Percentiles rank a stretch among this genome's conserved stretches.
Evolutionary conservation across 208 protist genomes (phyloP).

Genomic region (Naegleria gruberi): DNA sequence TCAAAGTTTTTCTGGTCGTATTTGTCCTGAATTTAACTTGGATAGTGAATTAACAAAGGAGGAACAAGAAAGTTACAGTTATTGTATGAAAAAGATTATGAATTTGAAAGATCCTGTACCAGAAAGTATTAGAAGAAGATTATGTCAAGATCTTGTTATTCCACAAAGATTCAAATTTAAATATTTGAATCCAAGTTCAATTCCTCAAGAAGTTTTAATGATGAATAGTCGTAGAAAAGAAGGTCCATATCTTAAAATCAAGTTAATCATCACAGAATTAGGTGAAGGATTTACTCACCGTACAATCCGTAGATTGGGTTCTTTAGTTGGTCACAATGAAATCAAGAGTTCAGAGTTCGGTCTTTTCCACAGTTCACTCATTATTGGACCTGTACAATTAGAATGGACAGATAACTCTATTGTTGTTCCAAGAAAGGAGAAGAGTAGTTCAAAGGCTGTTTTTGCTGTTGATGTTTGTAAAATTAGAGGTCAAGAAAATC

Average conservation of each 20-base stretch:
- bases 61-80: background rate
- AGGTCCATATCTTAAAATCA: constrained; percentile 3
- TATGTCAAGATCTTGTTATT: background rate
- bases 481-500: background rate
- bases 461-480: background rate
- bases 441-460: background rate
- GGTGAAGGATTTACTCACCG: background rate
- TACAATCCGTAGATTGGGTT: background rate
- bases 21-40: background rate
- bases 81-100: background rate
- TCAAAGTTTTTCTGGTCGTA: background rate
- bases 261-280: background rate
- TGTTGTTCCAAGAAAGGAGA: background rate
- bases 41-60: background rate
- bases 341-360: background rate
- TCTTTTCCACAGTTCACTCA: background rate
- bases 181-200: background rate
- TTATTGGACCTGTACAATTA: background rate
- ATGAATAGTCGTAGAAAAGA: background rate
- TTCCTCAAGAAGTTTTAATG: background rate
- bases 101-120: background rate
- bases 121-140: background rate
- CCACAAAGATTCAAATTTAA: background rate
- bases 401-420: background rate
- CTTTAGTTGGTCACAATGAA: background rate